Conservation (phyloP, 2,329 filamentous ascomycete species). For the Dactylonectria macrodidyma region DNA sequence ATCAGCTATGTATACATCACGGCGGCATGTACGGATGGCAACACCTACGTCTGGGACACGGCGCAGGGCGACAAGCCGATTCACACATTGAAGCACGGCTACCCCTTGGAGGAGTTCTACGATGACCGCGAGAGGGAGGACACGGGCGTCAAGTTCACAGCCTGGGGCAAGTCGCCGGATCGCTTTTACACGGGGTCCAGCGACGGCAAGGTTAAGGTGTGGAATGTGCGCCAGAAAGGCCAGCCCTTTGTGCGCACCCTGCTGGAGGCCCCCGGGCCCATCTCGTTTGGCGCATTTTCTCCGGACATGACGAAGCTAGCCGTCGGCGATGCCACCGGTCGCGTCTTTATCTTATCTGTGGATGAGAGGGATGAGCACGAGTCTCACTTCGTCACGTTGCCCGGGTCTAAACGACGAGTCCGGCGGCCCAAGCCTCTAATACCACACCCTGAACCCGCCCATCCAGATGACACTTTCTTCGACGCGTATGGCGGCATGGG, state of each 20-base stretch:
- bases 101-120: constrained; percentile 56
- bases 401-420: constrained; percentile 53
- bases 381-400: constrained; percentile 55
- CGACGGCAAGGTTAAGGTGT: constrained; percentile 74
- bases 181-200: constrained; percentile 76
- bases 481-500: constrained; percentile 33
- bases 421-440: constrained; percentile 64
- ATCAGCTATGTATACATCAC: constrained; percentile 66
- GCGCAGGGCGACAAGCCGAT: constrained; percentile 68
- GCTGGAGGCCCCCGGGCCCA: constrained; percentile 68
- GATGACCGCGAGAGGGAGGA: constrained; percentile 69
- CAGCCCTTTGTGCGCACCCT: constrained; percentile 67
- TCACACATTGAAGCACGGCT: constrained; percentile 69
- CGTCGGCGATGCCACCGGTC: constrained; percentile 74
- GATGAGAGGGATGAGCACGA: constrained; percentile 60
- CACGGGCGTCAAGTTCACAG: constrained; percentile 74
- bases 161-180: constrained; percentile 71
- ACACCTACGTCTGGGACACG: constrained; percentile 76
- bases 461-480: constrained; percentile 50
- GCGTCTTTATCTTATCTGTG: constrained; percentile 68
- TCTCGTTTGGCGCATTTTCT: constrained; percentile 72
- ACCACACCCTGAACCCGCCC: constrained; percentile 65
- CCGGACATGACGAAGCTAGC: constrained; percentile 68
- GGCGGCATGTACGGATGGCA: constrained; percentile 74
- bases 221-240: constrained; percentile 67